Evolutionary conservation across 225 moss, liverwort and hornwort species (phyloP).

Genomic region (Rhytidiadelphus loreus): DNA sequence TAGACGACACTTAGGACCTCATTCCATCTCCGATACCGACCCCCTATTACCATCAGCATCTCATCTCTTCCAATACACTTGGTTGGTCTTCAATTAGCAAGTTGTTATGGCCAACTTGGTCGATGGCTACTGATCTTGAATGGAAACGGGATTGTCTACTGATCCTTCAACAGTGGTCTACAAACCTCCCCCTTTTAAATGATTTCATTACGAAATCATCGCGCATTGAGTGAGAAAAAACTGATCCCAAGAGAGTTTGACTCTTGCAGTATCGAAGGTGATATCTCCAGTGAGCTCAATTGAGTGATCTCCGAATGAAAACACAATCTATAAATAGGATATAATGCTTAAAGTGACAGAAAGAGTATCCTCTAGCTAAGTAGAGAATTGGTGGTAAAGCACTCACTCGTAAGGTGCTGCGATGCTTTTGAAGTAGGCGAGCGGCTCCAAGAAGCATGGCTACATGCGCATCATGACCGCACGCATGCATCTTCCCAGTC

Average conservation of each 20-base stretch:
- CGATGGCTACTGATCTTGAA: neutral
- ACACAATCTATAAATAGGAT: neutral
- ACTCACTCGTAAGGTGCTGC: slow-evolving; percentile 40
- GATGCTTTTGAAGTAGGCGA: slow-evolving; percentile 60
- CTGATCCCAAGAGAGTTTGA: neutral
- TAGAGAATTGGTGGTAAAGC: neutral
- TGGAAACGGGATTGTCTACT: neutral
- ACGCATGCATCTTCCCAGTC: slow-evolving; percentile 80
- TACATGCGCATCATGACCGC: slow-evolving; percentile 89
- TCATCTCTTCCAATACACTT: neutral
- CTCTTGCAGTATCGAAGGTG: neutral
- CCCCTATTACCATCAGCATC: neutral
- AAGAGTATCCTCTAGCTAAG: neutral
- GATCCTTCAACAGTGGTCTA: neutral
- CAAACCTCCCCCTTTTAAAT: neutral
- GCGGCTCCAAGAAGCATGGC: slow-evolving; percentile 74
- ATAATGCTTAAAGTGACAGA: neutral
- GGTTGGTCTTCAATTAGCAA: neutral
- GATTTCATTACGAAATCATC: neutral
- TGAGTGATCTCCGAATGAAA: neutral
- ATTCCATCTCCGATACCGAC: neutral
- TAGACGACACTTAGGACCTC: neutral
- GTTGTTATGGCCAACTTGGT: neutral
- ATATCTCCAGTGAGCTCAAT: neutral
- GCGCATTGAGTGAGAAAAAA: neutral